phyloP scores from a whole-genome alignment of 495 filamentous ascomycete species.

The Aspergillus carlsbadensis region DNA sequence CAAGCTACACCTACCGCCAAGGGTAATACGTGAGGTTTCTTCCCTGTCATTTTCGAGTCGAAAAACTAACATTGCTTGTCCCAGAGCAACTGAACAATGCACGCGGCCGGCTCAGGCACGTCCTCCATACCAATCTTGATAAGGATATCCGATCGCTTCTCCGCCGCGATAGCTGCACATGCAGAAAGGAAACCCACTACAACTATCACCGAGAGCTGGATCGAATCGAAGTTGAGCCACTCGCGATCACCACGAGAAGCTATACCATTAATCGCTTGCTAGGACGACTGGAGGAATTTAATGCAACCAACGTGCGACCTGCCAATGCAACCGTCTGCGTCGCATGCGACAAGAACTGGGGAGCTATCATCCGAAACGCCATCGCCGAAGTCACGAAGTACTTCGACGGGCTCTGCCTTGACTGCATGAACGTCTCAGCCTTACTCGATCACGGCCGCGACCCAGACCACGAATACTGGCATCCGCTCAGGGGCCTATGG shows the following conservation, averaged over 20 bases:
- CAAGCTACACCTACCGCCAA: neutral
- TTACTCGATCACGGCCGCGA: neutral
- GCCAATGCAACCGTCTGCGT: neutral
- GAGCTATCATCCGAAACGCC: neutral
- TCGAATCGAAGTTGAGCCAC: neutral
- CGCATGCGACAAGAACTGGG: neutral
- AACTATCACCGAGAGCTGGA: neutral
- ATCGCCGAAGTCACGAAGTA: neutral
- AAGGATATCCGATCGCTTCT: too few relatives aligned
- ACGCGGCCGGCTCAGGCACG: constrained; percentile 1
- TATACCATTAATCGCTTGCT: neutral
- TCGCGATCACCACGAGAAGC: neutral
- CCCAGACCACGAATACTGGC: constrained; percentile 1
- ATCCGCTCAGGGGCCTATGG: neutral
- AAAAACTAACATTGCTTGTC: neutral
- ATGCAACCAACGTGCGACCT: neutral
- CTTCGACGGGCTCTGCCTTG: constrained; percentile 7
- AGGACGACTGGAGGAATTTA: neutral
- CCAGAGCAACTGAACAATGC: constrained; percentile 9
- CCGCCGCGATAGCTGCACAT: neutral
- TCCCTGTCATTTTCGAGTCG: neutral
- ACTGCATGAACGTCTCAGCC: constrained; percentile 1
- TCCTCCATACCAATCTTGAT: neutral
- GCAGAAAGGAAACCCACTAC: neutral
- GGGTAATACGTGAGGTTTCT: neutral